Conservation (phyloP, 2,329 filamentous ascomycete species). For the Aureobasidium sp. region DNA sequence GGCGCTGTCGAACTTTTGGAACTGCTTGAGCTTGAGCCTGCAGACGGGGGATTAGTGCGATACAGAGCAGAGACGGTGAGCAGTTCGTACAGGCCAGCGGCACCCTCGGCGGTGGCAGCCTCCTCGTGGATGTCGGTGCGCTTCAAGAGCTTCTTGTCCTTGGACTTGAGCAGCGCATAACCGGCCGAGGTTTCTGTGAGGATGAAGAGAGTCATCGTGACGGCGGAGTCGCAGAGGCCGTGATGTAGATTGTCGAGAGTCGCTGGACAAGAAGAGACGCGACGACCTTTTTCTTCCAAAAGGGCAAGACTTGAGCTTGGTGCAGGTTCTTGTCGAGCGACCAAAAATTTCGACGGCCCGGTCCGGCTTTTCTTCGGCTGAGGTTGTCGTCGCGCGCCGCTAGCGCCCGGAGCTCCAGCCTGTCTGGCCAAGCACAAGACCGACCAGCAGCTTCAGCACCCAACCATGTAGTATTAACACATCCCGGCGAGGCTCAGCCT, state of each 20-base stretch:
- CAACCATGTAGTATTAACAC: slow-evolving; percentile 2
- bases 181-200: slow-evolving; percentile 91
- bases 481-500: slow-evolving; percentile 3
- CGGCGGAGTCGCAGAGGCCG: background rate
- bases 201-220: slow-evolving; percentile 59
- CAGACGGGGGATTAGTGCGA: background rate
- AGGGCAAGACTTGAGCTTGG: background rate
- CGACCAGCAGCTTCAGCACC: background rate
- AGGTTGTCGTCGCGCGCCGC: background rate
- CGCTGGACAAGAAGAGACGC: background rate
- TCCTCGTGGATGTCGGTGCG: slow-evolving; percentile 71
- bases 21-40: slow-evolving; percentile 83
- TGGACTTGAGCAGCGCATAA: slow-evolving; percentile 96
- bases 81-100: slow-evolving; percentile 60
- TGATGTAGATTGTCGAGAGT: background rate
- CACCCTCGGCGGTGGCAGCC: slow-evolving; percentile 71
- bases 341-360: slow-evolving; percentile 1
- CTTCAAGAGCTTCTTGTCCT: slow-evolving; percentile 96
- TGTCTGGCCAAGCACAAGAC: background rate
- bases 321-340: background rate
- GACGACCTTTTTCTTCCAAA: slow-evolving; percentile 12
- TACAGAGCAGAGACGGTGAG: background rate
- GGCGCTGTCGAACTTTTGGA: slow-evolving; percentile 94
- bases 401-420: slow-evolving; percentile 1
- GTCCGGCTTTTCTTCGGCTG: background rate